Conservation (phyloP, 768 basidiomycete species). For the Leccinum subgranulosum region DNA sequence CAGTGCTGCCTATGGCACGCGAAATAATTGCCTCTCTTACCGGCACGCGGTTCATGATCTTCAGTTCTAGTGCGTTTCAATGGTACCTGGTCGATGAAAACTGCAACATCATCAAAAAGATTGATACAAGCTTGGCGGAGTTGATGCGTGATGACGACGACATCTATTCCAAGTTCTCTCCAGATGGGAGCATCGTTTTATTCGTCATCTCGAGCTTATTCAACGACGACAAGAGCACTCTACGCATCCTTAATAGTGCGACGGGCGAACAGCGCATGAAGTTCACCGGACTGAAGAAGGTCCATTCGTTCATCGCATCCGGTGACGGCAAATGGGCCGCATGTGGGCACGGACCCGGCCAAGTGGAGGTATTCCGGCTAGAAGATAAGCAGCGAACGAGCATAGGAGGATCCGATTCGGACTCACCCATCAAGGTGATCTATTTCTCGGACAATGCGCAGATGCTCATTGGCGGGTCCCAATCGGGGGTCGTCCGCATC, state of each 20-base stretch:
- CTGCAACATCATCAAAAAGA: background rate
- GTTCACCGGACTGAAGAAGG: slow-evolving; percentile 10
- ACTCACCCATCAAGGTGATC: slow-evolving; percentile 1
- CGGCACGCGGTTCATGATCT: slow-evolving; percentile 11
- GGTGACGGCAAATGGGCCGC: slow-evolving; percentile 5
- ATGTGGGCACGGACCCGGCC: slow-evolving; percentile 2
- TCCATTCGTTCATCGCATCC: slow-evolving; percentile 1
- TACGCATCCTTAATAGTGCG: slow-evolving; percentile 9
- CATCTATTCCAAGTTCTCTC: slow-evolving; percentile 5
- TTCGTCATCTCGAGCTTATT: background rate
- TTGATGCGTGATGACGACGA: no score
- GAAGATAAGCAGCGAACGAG: background rate
- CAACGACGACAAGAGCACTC: slow-evolving; percentile 3
- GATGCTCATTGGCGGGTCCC: slow-evolving; percentile 18
- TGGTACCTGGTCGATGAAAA: slow-evolving; percentile 6
- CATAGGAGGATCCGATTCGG: background rate
- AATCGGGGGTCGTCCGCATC: slow-evolving; percentile 10
- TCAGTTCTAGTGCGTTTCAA: background rate
- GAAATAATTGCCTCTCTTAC: background rate
- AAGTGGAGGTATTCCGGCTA: slow-evolving; percentile 1
- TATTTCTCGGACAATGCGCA: slow-evolving; percentile 16
- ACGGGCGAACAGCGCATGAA: slow-evolving; percentile 6
- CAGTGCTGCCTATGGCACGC: background rate
- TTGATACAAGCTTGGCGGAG: slow-evolving; percentile 5
- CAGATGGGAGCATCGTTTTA: slow-evolving; percentile 10